phyloP scores from a whole-genome alignment of 148 eudicot species.

The Bassia scoparia region DNA sequence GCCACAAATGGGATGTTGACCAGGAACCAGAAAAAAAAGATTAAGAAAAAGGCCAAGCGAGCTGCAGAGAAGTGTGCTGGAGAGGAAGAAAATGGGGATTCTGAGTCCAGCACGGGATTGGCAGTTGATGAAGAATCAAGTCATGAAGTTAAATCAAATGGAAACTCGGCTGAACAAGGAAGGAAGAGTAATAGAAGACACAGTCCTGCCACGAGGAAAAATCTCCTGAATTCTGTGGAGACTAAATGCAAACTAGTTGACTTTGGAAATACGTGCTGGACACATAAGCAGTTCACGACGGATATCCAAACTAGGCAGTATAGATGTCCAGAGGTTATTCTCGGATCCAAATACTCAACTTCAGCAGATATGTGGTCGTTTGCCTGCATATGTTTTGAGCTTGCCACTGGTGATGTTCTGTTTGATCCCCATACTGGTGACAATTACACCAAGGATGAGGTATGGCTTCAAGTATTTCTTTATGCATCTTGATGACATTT shows the following conservation, averaged over 20 bases:
- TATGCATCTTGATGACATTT: neutral
- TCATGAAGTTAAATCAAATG: conserved; percentile 37
- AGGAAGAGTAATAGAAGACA: conserved; percentile 53
- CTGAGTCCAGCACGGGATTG: conserved; percentile 32
- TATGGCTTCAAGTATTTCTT: conserved; percentile 28
- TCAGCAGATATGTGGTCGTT: conserved; percentile 94
- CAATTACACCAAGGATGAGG: conserved; percentile 92
- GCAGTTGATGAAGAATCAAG: conserved; percentile 36
- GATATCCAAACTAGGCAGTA: conserved; percentile 97
- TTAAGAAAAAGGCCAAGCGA: conserved; percentile 68
- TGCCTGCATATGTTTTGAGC: conserved; percentile 98
- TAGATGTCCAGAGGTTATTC: conserved; percentile 89
- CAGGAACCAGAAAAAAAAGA: conserved; percentile 87
- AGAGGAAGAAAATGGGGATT: conserved; percentile 47
- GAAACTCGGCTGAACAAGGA: conserved; percentile 37
- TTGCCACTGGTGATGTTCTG: conserved; percentile 92
- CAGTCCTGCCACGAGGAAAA: conserved; percentile 51
- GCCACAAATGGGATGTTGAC: conserved; percentile 55
- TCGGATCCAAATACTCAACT: conserved; percentile 86
- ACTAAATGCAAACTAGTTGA: conserved; percentile 86
- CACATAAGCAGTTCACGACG: conserved; percentile 81
- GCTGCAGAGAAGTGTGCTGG: conserved; percentile 57
- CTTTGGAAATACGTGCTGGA: conserved; percentile 98
- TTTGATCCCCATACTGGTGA: conserved; percentile 93
- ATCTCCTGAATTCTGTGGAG: conserved; percentile 60